These are phyloP conservation scores for Exophiala aquamarina DNA, from an alignment of 2,329 filamentous ascomycete genomes.

Conservation along the genomic window DNA sequence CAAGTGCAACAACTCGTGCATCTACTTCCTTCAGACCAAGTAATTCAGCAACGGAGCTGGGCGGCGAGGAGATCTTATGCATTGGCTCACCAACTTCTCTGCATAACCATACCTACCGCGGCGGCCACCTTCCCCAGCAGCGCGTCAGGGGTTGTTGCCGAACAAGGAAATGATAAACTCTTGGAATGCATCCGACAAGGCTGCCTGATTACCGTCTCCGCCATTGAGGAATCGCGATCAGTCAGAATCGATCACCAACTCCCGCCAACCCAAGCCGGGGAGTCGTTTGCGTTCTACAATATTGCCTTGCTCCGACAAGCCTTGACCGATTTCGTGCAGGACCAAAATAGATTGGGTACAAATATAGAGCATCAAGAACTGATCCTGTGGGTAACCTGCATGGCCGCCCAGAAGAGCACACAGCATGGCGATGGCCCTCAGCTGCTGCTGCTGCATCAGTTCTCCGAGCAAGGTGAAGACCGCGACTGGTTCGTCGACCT, in stretches of 20 bases:
- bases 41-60: no score
- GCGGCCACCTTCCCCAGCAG: no score
- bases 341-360: no score
- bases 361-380: conserved; percentile 11
- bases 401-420: conserved; percentile 6
- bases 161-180: neutral
- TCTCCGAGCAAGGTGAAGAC: neutral
- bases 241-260: neutral
- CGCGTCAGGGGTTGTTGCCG: no score
- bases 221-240: neutral
- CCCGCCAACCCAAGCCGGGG: neutral
- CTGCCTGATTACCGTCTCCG: conserved; percentile 11
- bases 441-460: no score
- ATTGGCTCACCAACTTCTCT: neutral
- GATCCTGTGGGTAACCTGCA: conserved; percentile 17
- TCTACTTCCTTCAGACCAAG: no score
- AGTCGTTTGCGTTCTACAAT: conserved; percentile 8
- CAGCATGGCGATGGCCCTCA: neutral
- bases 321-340: conserved; percentile 1
- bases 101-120: neutral
- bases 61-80: neutral
- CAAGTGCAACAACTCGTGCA: no score
- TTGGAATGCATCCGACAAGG: conserved; percentile 15
- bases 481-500: conserved; percentile 13
- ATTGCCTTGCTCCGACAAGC: conserved; percentile 4